Evolutionary conservation across 768 basidiomycete genomes (phyloP).

Genomic region (Russula sp.): DNA sequence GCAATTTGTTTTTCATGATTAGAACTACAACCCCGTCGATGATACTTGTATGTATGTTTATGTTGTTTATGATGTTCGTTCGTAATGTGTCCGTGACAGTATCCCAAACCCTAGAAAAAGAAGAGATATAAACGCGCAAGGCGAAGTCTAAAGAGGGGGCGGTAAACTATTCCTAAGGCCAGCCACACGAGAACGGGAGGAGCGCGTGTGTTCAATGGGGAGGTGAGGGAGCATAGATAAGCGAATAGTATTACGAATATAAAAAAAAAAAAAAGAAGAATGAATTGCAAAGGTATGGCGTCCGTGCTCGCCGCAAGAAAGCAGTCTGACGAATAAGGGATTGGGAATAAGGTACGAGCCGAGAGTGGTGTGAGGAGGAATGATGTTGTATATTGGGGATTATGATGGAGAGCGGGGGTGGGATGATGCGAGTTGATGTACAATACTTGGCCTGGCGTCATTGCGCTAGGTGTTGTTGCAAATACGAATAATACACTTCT

Average conservation of each 20-base stretch:
- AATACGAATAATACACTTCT: slow-evolving; percentile 22
- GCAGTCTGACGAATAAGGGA: slow-evolving; percentile 1
- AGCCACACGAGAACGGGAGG: not conserved
- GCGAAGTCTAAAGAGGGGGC: slow-evolving; percentile 11
- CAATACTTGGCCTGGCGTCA: slow-evolving; percentile 12
- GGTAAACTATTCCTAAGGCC: slow-evolving; percentile 10
- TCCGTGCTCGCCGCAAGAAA: slow-evolving; percentile 5
- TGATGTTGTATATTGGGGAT: slow-evolving; percentile 8
- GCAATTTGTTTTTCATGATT: not conserved
- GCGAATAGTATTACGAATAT: slow-evolving; percentile 20
- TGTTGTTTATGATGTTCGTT: slow-evolving; percentile 13
- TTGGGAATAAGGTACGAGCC: not conserved
- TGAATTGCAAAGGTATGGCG: slow-evolving; percentile 7
- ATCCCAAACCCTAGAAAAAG: slow-evolving; percentile 15
- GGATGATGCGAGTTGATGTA: slow-evolving; percentile 12
- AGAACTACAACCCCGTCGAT: slow-evolving; percentile 19
- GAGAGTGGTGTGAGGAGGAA: not conserved
- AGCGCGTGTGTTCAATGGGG: not conserved
- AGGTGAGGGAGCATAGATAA: slow-evolving; percentile 11
- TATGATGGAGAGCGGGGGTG: slow-evolving; percentile 16
- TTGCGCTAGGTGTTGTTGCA: not conserved
- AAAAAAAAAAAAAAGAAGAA: slow-evolving; percentile 4
- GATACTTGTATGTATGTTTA: slow-evolving; percentile 15
- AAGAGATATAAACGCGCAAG: slow-evolving; percentile 1
- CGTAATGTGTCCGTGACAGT: slow-evolving; percentile 15